These are phyloP conservation scores for Globisporangium cylindrosporum DNA, from an alignment of 352 stramenopile species.

Conservation along the genomic window DNA sequence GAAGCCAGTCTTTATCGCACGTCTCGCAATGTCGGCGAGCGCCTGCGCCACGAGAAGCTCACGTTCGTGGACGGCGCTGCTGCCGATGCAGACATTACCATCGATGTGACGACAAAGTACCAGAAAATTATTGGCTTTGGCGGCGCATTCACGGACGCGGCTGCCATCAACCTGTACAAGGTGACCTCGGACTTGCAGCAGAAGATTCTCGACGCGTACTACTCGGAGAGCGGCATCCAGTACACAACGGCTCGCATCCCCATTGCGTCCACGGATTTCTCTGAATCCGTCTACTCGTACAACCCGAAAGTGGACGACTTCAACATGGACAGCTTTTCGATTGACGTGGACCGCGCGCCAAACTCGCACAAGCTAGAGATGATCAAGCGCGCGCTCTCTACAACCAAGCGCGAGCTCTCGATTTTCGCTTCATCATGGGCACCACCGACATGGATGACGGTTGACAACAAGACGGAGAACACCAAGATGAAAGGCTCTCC, in stretches of 20 bases:
- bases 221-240: constrained; percentile 56
- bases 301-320: constrained; percentile 65
- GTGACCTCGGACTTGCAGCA: constrained; percentile 50
- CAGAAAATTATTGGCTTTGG: constrained; percentile 88
- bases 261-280: constrained; percentile 88
- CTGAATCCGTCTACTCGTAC: constrained; percentile 81
- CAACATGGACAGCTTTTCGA: constrained; percentile 67
- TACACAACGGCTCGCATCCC: constrained; percentile 79
- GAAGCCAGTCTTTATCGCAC: constrained; percentile 44
- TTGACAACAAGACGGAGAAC: constrained; percentile 51
- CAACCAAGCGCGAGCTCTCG: constrained; percentile 37
- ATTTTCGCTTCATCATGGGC: constrained; percentile 88
- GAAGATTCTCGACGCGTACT: constrained; percentile 77
- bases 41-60: constrained; percentile 39
- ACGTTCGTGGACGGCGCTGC: constrained; percentile 24
- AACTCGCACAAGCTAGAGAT: constrained; percentile 69
- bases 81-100: constrained; percentile 35
- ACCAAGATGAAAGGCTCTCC: constrained; percentile 53
- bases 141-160: constrained; percentile 84
- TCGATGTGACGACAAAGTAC: constrained; percentile 53
- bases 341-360: constrained; percentile 58
- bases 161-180: constrained; percentile 76
- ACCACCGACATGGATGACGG: constrained; percentile 87
- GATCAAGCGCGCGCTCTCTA: constrained; percentile 54
- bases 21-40: constrained; percentile 46